Evolutionary conservation across 2,329 filamentous ascomycete genomes (phyloP), one percentile per base, ranked within the genome.

Genomic region (Ophioceras dolichostomum): DNA sequence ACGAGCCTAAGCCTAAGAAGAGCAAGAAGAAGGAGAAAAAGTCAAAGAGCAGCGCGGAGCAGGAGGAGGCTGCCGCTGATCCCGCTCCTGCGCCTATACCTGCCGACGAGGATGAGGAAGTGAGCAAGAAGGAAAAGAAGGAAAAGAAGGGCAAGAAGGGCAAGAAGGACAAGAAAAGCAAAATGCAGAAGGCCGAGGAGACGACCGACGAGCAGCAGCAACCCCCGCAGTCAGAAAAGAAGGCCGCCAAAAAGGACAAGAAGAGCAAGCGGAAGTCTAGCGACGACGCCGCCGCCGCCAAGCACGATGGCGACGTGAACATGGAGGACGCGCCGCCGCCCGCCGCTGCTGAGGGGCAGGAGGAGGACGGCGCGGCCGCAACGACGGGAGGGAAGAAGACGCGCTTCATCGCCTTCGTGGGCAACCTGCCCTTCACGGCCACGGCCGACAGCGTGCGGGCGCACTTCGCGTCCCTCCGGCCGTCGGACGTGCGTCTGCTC

Each of bases 381-480:
- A 17, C 17, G 5, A 21, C 20, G 8, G n/a, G n/a, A 13, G 14
- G 26, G 20, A 39, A 39, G 24, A 39, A 39, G 24, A 29, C 21
- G 12, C 33, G 39, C 49, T 91, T 91, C 60, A 76, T 89, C 45
- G 80, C 43, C 49, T 47, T 50, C 45, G 41, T 47, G 73, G 85
- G 89, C 56, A 95, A 95, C 62, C 79, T 96, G 5, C 89, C 89
- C 35, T 95, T 76, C 71, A 78, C 70, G 43, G 83, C 86, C 29
- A 94, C 81, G 4, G 68, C 70, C 36, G 73, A 73, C 35, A 68
- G 76, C 30, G 72, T 96, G 43, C 62, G 64, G 40, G 66, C 73
- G 40, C 88, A 95, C 65, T 95, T 95, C 57, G 69, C 76, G 30
- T 76, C 82, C 43, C 73, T 94, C 45, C 62, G 74, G 36, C 85